Conservation (phyloP, 148 eudicot species). For the Diospyros kaki region DNA sequence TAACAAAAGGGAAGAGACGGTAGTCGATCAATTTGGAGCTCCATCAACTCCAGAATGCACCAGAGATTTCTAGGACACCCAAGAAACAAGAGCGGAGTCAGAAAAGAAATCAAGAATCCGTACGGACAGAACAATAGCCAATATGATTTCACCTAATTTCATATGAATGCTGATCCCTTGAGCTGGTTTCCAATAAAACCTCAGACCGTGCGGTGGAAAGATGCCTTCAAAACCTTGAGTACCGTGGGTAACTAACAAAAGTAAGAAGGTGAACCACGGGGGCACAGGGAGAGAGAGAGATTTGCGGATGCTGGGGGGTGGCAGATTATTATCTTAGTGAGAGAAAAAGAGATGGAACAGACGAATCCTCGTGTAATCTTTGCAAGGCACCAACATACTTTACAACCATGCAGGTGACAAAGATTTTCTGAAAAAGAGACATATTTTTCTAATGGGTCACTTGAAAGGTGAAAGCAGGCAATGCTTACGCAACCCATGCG, state of each 20-base stretch:
- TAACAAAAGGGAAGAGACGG: background rate
- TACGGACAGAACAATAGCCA: background rate
- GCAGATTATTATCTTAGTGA: constrained; percentile 20
- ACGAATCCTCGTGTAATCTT: constrained; percentile 59
- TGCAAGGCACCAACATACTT: constrained; percentile 6
- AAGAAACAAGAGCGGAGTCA: constrained; percentile 5
- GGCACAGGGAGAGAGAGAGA: constrained; percentile 2
- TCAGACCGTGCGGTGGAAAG: too few relatives aligned
- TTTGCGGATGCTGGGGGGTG: constrained; percentile 22
- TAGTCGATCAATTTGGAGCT: background rate
- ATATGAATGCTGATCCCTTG: background rate
- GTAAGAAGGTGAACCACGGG: background rate
- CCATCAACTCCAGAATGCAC: background rate
- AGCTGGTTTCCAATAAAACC: constrained; percentile 4
- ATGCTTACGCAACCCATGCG: constrained; percentile 6
- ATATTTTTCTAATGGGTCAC: background rate
- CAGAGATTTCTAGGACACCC: constrained; percentile 1
- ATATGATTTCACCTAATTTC: constrained; percentile 13
- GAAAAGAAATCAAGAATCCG: constrained; percentile 7
- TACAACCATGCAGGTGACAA: constrained; percentile 39
- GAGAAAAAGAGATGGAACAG: constrained; percentile 23
- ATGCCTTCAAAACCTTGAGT: background rate
- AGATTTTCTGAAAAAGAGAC: constrained; percentile 2
- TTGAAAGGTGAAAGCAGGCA: background rate
- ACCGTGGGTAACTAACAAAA: background rate